phyloP scores from a whole-genome alignment of 495 filamentous ascomycete species.

The Pyrenula aspistea region DNA sequence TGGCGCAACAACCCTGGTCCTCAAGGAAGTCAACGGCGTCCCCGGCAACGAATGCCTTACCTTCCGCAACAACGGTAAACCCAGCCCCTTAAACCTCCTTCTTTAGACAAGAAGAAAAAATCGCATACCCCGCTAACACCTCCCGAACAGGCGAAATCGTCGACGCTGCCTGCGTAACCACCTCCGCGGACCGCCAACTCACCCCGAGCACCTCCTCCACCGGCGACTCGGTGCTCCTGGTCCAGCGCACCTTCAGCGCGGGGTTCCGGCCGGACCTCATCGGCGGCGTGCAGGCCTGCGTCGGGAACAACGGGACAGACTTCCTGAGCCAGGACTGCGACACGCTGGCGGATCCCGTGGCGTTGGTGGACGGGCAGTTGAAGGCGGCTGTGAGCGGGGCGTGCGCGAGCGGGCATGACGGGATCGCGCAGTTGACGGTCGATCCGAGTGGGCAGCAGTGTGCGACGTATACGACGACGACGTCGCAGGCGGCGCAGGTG shows the following conservation, averaged over 20 bases:
- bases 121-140: too few relatives aligned
- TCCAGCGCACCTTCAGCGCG: conserved; percentile 10
- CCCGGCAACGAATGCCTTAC: conserved; percentile 19
- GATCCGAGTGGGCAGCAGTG: conserved; percentile 10
- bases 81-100: not conserved
- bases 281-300: conserved; percentile 13
- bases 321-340: conserved; percentile 16
- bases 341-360: conserved; percentile 6
- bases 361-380: conserved; percentile 11
- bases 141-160: conserved; percentile 21
- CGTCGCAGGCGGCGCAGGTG: conserved; percentile 9
- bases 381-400: conserved; percentile 9
- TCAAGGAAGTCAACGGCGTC: conserved; percentile 17
- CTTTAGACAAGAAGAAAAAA: too few relatives aligned
- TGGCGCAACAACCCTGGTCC: conserved; percentile 10
- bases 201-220: conserved; percentile 19
- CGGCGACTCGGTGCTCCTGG: conserved; percentile 31
- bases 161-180: conserved; percentile 17
- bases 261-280: conserved; percentile 18
- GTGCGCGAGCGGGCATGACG: conserved; percentile 19
- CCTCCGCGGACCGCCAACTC: conserved; percentile 18
- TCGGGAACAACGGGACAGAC: conserved; percentile 10
- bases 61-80: conserved; percentile 19
- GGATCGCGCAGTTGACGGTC: conserved; percentile 7
- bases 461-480: conserved; percentile 13